Conservation (phyloP, 73 alveolate genomes). For the Paramecium tetraurelia region DNA sequence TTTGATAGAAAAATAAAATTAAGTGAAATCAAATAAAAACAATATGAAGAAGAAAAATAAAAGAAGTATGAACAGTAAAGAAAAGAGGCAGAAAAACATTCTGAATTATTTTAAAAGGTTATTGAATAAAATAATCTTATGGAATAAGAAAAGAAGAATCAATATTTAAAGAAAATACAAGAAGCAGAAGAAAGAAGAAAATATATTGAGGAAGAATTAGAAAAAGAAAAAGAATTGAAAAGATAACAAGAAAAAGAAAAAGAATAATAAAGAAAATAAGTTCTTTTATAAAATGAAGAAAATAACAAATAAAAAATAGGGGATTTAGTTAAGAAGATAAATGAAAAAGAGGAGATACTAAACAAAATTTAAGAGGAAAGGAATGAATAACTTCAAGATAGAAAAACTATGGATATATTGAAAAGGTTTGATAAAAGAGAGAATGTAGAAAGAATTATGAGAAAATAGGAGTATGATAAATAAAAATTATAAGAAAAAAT, state of each 20-base stretch:
- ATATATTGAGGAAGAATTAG: neutral
- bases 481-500: neutral
- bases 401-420: neutral
- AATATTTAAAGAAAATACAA: neutral
- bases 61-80: neutral
- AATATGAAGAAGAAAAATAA: neutral
- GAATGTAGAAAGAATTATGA: slow-evolving; percentile 11
- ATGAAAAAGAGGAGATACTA: neutral
- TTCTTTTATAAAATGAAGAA: neutral
- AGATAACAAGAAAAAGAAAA: neutral
- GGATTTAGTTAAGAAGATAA: neutral
- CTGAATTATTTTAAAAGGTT: neutral
- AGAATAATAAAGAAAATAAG: neutral
- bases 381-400: neutral
- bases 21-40: neutral
- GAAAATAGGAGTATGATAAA: slow-evolving; percentile 21
- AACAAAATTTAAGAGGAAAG: neutral
- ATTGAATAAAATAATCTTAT: neutral
- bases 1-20: neutral
- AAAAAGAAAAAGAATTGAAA: neutral
- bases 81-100: neutral
- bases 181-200: neutral
- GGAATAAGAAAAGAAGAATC: slow-evolving; percentile 5
- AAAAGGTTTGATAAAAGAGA: slow-evolving; percentile 10
- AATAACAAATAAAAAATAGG: neutral